Evolutionary conservation across 108 stramenopile genomes (phyloP).

Genomic region (Nannochloropsis salina): DNA sequence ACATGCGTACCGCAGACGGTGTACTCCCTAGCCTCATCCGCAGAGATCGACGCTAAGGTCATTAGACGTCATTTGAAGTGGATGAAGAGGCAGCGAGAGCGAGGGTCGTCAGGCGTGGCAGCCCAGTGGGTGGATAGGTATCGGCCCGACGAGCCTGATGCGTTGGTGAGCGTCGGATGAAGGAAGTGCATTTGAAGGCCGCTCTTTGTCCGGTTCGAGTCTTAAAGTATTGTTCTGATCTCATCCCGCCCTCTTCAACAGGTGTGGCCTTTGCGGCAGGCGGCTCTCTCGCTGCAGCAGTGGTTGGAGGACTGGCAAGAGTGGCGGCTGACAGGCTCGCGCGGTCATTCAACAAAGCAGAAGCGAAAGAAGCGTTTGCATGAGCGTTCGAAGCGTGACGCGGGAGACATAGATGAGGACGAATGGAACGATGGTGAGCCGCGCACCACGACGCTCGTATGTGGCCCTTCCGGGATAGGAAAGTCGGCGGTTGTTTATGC

Average conservation of each 20-base stretch:
- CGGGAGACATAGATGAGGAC: neutral
- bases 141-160: conserved; percentile 14
- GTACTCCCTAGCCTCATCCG: no score
- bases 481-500: conserved; percentile 47
- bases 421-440: conserved; percentile 21
- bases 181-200: no score
- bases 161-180: neutral
- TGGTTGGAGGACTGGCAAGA: conserved; percentile 19
- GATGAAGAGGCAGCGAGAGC: neutral
- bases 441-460: conserved; percentile 36
- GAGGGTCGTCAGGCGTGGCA: neutral
- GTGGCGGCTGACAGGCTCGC: neutral
- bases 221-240: neutral
- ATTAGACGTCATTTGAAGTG: neutral
- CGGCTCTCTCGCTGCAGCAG: conserved; percentile 6
- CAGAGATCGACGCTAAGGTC: neutral
- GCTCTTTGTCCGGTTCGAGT: no score
- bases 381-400: neutral
- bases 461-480: conserved; percentile 32
- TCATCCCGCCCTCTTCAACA: neutral
- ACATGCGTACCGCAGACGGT: neutral
- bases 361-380: neutral
- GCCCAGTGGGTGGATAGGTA: conserved; percentile 6
- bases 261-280: neutral
- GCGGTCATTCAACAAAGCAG: neutral